Evolutionary conservation across 2,329 filamentous ascomycete genomes (phyloP).

Genomic region (Drechslerella dactyloides): DNA sequence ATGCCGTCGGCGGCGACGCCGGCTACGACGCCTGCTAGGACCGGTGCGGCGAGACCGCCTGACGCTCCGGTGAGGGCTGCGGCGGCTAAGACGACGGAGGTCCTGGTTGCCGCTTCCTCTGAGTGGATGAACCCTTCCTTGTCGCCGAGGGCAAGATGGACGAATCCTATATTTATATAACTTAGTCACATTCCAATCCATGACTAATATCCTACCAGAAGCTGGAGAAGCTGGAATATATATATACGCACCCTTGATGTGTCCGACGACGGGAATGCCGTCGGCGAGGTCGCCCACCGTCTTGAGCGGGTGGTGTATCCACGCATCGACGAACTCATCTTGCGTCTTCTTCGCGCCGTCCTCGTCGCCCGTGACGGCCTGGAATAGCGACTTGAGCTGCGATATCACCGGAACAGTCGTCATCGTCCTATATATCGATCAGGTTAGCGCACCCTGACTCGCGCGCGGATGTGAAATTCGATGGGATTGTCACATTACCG

Average conservation of each 20-base stretch:
- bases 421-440: too few relatives aligned
- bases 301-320: neutral
- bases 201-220: neutral
- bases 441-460: too few relatives aligned
- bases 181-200: neutral
- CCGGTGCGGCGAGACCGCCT: slow-evolving; percentile 6
- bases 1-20: slow-evolving; percentile 2
- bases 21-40: slow-evolving; percentile 1
- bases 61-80: slow-evolving; percentile 3
- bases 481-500: too few relatives aligned
- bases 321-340: neutral
- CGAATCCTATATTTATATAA: too few relatives aligned
- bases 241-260: slow-evolving; percentile 9
- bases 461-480: too few relatives aligned
- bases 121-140: slow-evolving; percentile 6
- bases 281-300: neutral
- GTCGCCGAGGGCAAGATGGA: slow-evolving; percentile 4
- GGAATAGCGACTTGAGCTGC: neutral
- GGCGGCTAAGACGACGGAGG: slow-evolving; percentile 1
- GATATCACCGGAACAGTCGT: neutral
- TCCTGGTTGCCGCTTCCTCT: slow-evolving; percentile 8
- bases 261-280: slow-evolving; percentile 4
- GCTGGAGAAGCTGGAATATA: neutral
- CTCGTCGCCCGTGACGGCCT: neutral
- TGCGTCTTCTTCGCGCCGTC: neutral